Base-by-base conservation (phyloP, 768 basidiomycete species). In the Mycena kentingensis region DNA sequence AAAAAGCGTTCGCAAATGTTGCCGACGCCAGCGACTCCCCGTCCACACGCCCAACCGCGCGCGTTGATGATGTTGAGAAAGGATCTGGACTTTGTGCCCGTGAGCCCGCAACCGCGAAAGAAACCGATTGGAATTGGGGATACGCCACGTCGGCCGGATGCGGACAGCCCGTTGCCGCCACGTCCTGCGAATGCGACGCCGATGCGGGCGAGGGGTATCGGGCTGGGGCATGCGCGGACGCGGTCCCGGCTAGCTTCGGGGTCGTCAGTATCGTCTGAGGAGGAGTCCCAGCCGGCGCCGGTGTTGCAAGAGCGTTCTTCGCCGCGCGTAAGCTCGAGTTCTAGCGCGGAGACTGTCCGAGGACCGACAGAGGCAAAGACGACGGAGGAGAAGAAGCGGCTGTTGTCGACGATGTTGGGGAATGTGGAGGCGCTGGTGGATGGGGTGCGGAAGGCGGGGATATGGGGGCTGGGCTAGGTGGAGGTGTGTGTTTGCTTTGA, bases 361-460 rank as follows among this genome's bases (percentile, higher is more conserved):
- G 26, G 66, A 72, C 43, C 62, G 3, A 46, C 54, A 42, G 49
- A 55, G 28, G 59, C 72, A 55, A 77, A 77, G 60, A 87, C 84
- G 36, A 91, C 83, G 36, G 86, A 90, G 52, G 88, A 93, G 71
- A 93, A 93, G 74, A 92, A 87, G 68, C 82, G 84, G 65, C 66
- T 90, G 37, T 63, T 96, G 51, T 87, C 88, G 0, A 85, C 81
- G 38, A 86, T 93, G 83, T 69, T 96, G 37, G 93, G 91, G 3
- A 95, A 96, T 65, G 93, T 96, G 3, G 93, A 95, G 65, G 87
- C 89, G 26, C 77, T 96, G 10, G 90, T 96, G 5, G 90, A 92
- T 56, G 87, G 92, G 0, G 88, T 96, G 28, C 77, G 87, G 55
- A 88, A 85, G 68, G 90, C 90, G 0, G 91, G 92, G 0, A 84